Base-by-base conservation (phyloP, 768 basidiomycete genomes). In the Lyophyllum atratum region DNA sequence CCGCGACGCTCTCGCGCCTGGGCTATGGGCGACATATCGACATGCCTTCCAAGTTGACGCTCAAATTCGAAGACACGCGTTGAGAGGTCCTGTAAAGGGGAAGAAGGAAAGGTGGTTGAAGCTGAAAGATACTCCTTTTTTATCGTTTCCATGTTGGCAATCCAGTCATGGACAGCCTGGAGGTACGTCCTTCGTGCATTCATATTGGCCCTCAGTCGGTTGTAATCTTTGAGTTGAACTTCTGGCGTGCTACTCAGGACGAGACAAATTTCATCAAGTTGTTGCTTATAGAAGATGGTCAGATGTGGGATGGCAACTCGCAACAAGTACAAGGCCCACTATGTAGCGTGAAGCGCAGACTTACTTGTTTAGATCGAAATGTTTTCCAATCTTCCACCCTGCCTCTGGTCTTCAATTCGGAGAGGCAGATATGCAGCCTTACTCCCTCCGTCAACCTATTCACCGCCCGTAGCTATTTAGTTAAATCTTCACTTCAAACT, bases 371-470 rank as follows among this genome's bases (percentile, higher is more conserved):
- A 9, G 47, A 28, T 19, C 46, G 58, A 24, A 29, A 28, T 1
- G 8, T 39, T 4, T 34, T 26, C 43, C 52, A 40, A 33, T 60
- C 46, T 26, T 59, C 52, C 4, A 21, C 26, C 15, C 54, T 54
- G 3, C 43, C 60, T n/a, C 28, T 34, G 19, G 5, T 37, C 6
- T 48, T 24, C 7, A 61, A 10, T 6, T 52, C 22, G 26, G 25
- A 28, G 17, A 59, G 12, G 7, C 44, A 40, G 0, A 53, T 15
- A 15, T 48, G 29, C n/a, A 61, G 12, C n/a, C 45, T 51, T 26
- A 63, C 54, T 10, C 49, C 59, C 43, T 58, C 51, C 8, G 21
- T 26, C 37, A 60, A 45, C 19, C 62, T 63, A 31, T 28, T 19
- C 22, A 37, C 26, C 22, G 12, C 34, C 25, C 8, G 21, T 26